Evolutionary conservation across 768 basidiomycete genomes (phyloP).

Genomic region (Boletus rubropictus): DNA sequence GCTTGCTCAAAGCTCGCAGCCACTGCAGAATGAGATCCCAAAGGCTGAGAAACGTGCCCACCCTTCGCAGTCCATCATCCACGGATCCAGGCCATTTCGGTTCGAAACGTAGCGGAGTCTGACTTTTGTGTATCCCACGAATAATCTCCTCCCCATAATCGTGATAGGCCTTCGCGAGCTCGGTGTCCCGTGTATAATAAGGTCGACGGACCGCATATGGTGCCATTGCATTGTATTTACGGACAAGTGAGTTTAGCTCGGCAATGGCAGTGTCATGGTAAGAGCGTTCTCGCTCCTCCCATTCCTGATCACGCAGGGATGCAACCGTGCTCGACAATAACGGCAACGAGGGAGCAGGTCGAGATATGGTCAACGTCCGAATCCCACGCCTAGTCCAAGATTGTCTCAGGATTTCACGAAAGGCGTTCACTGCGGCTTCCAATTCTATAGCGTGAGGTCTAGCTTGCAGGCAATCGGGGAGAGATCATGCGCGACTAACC

Average conservation of each 20-base stretch:
- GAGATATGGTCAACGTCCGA: slow-evolving; percentile 47
- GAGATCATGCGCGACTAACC: slow-evolving; percentile 37
- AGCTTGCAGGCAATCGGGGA: neutral
- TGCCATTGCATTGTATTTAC: slow-evolving; percentile 76
- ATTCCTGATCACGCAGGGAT: slow-evolving; percentile 55
- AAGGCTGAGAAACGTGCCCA: slow-evolving; percentile 16
- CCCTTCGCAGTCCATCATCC: slow-evolving; percentile 1
- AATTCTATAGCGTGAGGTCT: slow-evolving; percentile 44
- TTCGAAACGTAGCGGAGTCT: neutral
- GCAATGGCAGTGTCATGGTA: slow-evolving; percentile 66
- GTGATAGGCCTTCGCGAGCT: slow-evolving; percentile 51
- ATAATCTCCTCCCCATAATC: slow-evolving; percentile 50
- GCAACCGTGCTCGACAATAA: slow-evolving; percentile 35
- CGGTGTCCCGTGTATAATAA: slow-evolving; percentile 49
- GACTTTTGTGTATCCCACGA: slow-evolving; percentile 31
- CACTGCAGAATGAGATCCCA: slow-evolving; percentile 27
- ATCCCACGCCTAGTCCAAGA: slow-evolving; percentile 75
- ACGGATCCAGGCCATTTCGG: slow-evolving; percentile 7
- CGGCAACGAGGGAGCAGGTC: slow-evolving; percentile 36
- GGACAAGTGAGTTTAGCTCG: slow-evolving; percentile 69
- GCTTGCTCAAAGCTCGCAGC: slow-evolving; percentile 16
- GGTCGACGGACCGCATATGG: slow-evolving; percentile 71
- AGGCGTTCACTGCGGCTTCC: slow-evolving; percentile 53
- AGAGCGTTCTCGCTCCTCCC: slow-evolving; percentile 60
- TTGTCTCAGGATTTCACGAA: slow-evolving; percentile 57